These are phyloP conservation scores for Eucalyptus rudis DNA, from an alignment of 345 rosid species.

Conservation along the genomic window DNA sequence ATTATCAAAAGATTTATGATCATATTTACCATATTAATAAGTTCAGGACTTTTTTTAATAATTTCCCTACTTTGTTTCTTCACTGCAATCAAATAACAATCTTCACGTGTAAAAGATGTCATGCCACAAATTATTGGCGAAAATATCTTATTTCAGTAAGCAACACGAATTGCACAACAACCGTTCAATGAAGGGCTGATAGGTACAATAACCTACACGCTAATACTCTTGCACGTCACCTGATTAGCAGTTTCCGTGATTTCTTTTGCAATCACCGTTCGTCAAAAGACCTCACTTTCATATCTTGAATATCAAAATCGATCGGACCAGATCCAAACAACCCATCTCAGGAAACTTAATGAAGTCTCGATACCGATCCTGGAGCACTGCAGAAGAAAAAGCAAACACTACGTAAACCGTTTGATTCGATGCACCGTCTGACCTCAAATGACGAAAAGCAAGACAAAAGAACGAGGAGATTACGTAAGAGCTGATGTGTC, in stretches of 20 bases:
- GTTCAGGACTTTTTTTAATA: too few relatives aligned
- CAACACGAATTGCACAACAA: neutral
- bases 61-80: too few relatives aligned
- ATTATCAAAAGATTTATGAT: too few relatives aligned
- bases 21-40: too few relatives aligned
- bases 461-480: neutral
- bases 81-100: neutral
- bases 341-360: neutral
- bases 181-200: neutral
- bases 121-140: neutral
- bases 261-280: neutral
- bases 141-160: neutral
- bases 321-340: neutral
- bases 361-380: neutral
- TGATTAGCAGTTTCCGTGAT: neutral
- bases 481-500: neutral
- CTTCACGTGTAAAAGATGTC: neutral
- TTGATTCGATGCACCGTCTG: neutral
- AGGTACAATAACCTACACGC: neutral
- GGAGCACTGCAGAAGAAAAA: neutral
- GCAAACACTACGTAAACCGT: neutral
- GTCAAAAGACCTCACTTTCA: neutral
- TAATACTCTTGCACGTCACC: neutral
- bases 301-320: neutral
- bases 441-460: neutral